Conservation (phyloP, 2,329 filamentous ascomycete species). For the Ilyonectria robusta region DNA sequence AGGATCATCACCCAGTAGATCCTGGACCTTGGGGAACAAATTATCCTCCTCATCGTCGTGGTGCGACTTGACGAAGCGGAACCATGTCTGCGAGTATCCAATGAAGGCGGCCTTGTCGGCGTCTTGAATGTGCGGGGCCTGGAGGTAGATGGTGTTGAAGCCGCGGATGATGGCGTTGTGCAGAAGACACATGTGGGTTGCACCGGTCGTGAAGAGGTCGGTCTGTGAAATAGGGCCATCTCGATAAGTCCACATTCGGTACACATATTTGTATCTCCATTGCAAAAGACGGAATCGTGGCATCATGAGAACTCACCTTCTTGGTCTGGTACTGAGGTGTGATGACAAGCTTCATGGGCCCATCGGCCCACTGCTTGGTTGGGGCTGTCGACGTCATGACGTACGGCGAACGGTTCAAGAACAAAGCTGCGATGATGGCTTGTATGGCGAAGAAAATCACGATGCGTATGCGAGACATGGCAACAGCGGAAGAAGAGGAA, state of each 20-base stretch:
- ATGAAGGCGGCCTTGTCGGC: constrained; percentile 71
- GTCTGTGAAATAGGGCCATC: constrained; percentile 54
- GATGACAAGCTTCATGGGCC: constrained; percentile 66
- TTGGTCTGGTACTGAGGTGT: constrained; percentile 68
- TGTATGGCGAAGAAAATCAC: constrained; percentile 48
- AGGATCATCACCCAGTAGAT: constrained; percentile 63
- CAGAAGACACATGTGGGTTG: constrained; percentile 73
- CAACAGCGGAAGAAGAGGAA: constrained; percentile 20
- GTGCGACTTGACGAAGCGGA: constrained; percentile 71
- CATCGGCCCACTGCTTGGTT: constrained; percentile 65
- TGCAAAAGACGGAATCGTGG: not conserved
- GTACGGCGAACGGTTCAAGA: constrained; percentile 54
- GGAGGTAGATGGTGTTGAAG: constrained; percentile 75
- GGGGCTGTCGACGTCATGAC: constrained; percentile 51
- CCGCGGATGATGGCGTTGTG: constrained; percentile 75
- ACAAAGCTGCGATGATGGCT: constrained; percentile 49
- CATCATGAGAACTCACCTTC: constrained; percentile 55
- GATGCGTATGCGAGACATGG: constrained; percentile 42
- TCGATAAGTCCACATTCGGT: not conserved
- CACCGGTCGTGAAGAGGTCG: constrained; percentile 71
- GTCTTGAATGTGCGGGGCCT: constrained; percentile 66
- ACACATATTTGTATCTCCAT: not conserved
- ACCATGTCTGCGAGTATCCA: constrained; percentile 70
- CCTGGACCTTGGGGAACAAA: constrained; percentile 69
- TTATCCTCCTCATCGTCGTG: constrained; percentile 72